Percentiles rank a stretch among this genome's conserved stretches.
These are phyloP conservation scores for Drosera capensis DNA, from an alignment of 148 eudicot genomes.

Conservation along the genomic window DNA sequence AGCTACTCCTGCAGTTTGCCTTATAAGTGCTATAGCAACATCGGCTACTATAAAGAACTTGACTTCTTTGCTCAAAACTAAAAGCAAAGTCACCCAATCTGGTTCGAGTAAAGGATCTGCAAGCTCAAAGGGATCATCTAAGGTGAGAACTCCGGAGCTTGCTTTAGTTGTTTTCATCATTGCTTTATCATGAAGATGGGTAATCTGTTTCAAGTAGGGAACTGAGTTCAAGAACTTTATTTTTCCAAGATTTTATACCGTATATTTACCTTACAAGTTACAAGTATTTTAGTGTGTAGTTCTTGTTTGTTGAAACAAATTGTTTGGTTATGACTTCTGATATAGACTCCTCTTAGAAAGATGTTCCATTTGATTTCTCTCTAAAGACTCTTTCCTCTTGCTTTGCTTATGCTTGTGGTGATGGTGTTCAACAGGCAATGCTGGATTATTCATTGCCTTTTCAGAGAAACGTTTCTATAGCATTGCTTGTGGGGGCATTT, in stretches of 20 bases:
- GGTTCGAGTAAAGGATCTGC: slow-evolving; percentile 53
- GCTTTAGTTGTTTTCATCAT: no score
- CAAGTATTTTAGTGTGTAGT: no score
- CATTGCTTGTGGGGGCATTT: slow-evolving; percentile 84
- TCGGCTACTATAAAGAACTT: slow-evolving; percentile 89
- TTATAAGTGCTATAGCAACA: slow-evolving; percentile 92
- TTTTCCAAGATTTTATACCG: no score
- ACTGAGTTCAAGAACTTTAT: no score
- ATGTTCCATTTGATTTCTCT: no score
- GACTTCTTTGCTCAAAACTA: slow-evolving; percentile 53
- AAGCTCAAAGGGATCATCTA: slow-evolving; percentile 63
- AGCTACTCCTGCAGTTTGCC: slow-evolving; percentile 96
- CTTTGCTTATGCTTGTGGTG: background rate
- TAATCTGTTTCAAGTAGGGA: no score
- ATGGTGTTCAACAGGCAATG: slow-evolving; percentile 23
- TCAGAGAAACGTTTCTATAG: slow-evolving; percentile 44
- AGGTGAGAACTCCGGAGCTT: slow-evolving; percentile 40
- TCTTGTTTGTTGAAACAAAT: no score
- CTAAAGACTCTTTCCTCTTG: background rate
- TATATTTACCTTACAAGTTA: no score
- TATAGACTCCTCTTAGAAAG: no score
- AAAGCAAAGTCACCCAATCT: slow-evolving; percentile 34
- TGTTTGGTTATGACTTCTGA: no score
- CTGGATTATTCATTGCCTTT: background rate
- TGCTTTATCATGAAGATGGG: no score